Percentiles rank a stretch among this genome's conserved stretches.
phyloP scores from a whole-genome alignment of 169 alveolate species.

The Plasmodium vivax region DNA sequence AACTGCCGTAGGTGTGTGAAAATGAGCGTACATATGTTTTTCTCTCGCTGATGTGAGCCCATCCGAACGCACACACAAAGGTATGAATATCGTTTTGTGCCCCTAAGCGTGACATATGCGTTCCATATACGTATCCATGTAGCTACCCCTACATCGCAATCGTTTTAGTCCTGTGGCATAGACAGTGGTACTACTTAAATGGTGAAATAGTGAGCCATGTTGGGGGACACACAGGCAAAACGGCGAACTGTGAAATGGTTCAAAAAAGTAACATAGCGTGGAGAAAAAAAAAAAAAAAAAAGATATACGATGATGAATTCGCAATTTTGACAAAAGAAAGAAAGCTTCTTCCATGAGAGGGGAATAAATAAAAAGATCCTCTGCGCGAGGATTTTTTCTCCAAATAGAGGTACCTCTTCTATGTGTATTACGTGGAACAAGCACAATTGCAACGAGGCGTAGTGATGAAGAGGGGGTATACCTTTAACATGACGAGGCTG shows the following conservation, averaged over 20 bases:
- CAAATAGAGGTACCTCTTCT: not conserved
- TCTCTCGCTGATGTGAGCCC: not conserved
- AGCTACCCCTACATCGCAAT: not conserved
- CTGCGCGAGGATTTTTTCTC: not conserved
- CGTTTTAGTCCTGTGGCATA: not conserved
- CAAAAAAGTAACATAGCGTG: not conserved
- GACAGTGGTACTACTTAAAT: not conserved
- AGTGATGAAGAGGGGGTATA: not conserved
- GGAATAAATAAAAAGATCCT: not conserved
- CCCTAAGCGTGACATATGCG: not conserved
- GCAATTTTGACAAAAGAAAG: not conserved
- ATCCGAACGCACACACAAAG: not conserved
- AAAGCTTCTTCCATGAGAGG: not conserved
- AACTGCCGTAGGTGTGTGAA: not conserved
- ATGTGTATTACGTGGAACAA: not conserved
- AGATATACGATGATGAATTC: not conserved
- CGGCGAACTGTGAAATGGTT: not conserved
- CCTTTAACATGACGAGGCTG: not conserved
- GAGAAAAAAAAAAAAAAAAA: not conserved
- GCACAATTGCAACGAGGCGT: not conserved
- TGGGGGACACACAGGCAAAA: not conserved
- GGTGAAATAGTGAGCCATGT: not conserved
- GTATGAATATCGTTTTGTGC: not conserved
- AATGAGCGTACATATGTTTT: not conserved
- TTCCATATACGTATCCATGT: not conserved